phyloP scores from a whole-genome alignment of 2,329 filamentous ascomycete species.

The Talaromyces verruculosus region DNA sequence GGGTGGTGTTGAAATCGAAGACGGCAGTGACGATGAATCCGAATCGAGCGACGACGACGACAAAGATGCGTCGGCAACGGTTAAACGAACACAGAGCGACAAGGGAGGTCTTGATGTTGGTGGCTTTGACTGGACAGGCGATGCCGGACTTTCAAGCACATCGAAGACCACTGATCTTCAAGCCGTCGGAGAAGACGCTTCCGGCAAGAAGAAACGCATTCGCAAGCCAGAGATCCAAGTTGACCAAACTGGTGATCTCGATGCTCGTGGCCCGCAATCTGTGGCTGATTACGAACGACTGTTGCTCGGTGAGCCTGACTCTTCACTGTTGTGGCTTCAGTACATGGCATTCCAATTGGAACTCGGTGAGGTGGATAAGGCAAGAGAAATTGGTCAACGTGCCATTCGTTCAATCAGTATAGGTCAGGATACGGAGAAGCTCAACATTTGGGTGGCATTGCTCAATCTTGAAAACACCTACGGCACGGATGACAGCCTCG shows the following conservation, averaged over 20 bases:
- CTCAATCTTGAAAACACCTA: slow-evolving; percentile 93
- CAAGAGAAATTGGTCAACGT: slow-evolving; percentile 84
- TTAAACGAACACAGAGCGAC: slow-evolving; percentile 39
- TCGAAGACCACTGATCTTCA: slow-evolving; percentile 49
- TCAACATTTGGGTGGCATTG: slow-evolving; percentile 92
- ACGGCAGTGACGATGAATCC: slow-evolving; percentile 40
- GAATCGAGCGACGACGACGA: slow-evolving; percentile 50
- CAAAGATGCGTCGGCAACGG: slow-evolving; percentile 48
- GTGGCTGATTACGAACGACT: slow-evolving; percentile 91
- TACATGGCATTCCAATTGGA: slow-evolving; percentile 99
- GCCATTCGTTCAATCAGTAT: slow-evolving; percentile 90
- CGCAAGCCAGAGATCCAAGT: slow-evolving; percentile 76
- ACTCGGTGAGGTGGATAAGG: slow-evolving; percentile 82
- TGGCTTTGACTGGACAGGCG: slow-evolving; percentile 86
- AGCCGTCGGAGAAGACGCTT: slow-evolving; percentile 52
- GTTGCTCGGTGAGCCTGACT: slow-evolving; percentile 86
- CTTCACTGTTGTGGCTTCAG: slow-evolving; percentile 88
- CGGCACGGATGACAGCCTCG: slow-evolving; percentile 76
- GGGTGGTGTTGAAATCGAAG: slow-evolving; percentile 48
- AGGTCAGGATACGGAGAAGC: slow-evolving; percentile 84
- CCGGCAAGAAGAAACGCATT: slow-evolving; percentile 70
- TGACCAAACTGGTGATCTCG: slow-evolving; percentile 88
- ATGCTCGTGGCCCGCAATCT: slow-evolving; percentile 83
- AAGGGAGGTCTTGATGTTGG: slow-evolving; percentile 63
- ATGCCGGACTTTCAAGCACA: slow-evolving; percentile 49